Percentiles rank a stretch among this genome's conserved stretches.
These are phyloP conservation scores for Aureobasidium sp. DNA, from an alignment of 2,329 filamentous ascomycete species.

Conservation along the genomic window DNA sequence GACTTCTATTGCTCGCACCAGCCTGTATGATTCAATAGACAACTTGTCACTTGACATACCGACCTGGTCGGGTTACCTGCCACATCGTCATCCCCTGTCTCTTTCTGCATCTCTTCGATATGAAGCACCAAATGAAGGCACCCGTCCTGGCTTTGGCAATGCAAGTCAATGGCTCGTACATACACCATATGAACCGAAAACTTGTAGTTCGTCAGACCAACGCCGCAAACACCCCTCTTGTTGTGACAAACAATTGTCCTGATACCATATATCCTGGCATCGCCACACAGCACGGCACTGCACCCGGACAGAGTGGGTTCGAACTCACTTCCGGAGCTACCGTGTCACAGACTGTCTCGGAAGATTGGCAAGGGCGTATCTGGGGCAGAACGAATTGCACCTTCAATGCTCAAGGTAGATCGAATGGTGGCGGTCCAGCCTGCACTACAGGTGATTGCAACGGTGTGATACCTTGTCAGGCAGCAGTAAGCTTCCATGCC, in stretches of 20 bases:
- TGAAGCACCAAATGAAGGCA: not conserved
- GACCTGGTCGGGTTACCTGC: not conserved
- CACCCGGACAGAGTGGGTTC: slow-evolving; percentile 62
- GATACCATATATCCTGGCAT: slow-evolving; percentile 71
- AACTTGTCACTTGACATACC: not conserved
- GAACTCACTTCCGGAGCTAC: slow-evolving; percentile 53
- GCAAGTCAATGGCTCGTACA: slow-evolving; percentile 18
- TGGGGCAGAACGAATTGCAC: slow-evolving; percentile 83
- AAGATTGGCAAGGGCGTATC: slow-evolving; percentile 72
- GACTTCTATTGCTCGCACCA: not conserved
- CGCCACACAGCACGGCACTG: slow-evolving; percentile 62
- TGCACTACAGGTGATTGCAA: slow-evolving; percentile 74
- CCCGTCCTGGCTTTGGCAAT: not conserved
- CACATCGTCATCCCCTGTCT: not conserved
- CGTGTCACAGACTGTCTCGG: slow-evolving; percentile 56
- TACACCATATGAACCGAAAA: slow-evolving; percentile 26
- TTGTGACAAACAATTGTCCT: slow-evolving; percentile 64
- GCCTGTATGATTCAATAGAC: not conserved
- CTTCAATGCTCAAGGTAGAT: slow-evolving; percentile 58
- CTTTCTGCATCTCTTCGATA: not conserved
- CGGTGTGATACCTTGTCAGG: slow-evolving; percentile 60
- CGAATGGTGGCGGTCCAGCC: slow-evolving; percentile 43
- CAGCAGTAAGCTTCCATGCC: slow-evolving; percentile 50
- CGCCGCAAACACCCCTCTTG: slow-evolving; percentile 43
- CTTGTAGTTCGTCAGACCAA: slow-evolving; percentile 22